A percentile compares a stretch with the other conserved stretches of the same genome.
These are phyloP conservation scores for Diplodia intermedia DNA, from an alignment of 2,329 filamentous ascomycete species.

Conservation along the genomic window DNA sequence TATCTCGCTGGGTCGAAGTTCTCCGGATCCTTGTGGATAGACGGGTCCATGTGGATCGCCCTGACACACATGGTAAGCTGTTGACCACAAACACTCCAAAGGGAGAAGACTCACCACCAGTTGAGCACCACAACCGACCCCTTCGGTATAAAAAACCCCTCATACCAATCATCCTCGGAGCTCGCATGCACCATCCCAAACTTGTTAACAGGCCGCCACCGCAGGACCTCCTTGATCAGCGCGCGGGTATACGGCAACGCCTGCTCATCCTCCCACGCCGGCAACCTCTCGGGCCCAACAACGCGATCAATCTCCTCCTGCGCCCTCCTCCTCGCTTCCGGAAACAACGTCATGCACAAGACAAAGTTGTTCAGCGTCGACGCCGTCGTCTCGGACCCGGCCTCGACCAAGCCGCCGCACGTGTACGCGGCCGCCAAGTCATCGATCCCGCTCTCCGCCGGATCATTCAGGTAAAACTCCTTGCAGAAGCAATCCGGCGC, in stretches of 20 bases:
- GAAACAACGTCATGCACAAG: constrained; percentile 36
- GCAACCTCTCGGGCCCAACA: constrained; percentile 37
- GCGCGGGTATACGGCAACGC: constrained; percentile 42
- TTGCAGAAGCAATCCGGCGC: constrained; percentile 39
- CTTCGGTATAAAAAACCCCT: constrained; percentile 56
- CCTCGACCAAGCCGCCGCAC: constrained; percentile 40
- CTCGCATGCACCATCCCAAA: constrained; percentile 54
- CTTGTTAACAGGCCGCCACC: constrained; percentile 48
- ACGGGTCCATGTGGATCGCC: constrained; percentile 46
- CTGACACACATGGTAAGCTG: constrained; percentile 32
- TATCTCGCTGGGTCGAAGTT: constrained; percentile 44
- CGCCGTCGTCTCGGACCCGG: constrained; percentile 41
- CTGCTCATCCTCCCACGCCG: constrained; percentile 37
- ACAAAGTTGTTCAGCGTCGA: constrained; percentile 35
- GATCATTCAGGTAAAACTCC: constrained; percentile 45
- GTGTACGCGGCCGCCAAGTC: constrained; percentile 27
- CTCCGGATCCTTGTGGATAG: constrained; percentile 38
- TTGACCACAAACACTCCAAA: constrained; percentile 31
- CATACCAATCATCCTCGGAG: constrained; percentile 55
- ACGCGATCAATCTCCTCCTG: constrained; percentile 38
- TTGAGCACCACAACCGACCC: constrained; percentile 50
- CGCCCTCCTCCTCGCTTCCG: constrained; percentile 33
- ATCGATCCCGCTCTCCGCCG: constrained; percentile 44
- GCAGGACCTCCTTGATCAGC: constrained; percentile 40
- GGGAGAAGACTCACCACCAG: constrained; percentile 35